phyloP scores from a whole-genome alignment of 140 eudicot species.

The Erigeron philadelphicus region DNA sequence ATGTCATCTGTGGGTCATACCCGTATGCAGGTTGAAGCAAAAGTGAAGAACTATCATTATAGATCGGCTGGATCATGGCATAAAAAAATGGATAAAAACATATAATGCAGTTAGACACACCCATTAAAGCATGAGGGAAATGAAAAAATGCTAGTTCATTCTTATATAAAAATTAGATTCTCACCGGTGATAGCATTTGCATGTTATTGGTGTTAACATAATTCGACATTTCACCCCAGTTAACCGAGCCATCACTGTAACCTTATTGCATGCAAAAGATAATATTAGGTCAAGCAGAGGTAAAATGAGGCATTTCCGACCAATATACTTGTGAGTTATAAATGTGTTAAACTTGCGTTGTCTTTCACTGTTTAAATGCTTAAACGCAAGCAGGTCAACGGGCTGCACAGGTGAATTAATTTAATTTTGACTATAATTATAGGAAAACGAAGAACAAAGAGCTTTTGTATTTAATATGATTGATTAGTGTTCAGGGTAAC shows the following conservation, averaged over 20 bases:
- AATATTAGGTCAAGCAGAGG: background rate
- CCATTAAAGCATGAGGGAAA: background rate
- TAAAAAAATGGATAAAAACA: background rate
- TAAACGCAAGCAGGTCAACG: background rate
- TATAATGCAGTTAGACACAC: background rate
- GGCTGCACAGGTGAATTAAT: background rate
- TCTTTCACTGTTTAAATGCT: background rate
- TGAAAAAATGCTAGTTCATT: background rate
- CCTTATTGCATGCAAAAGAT: slow-evolving; percentile 38
- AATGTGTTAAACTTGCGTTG: background rate
- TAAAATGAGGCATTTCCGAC: background rate
- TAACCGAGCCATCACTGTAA: slow-evolving; percentile 55
- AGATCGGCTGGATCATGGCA: slow-evolving; percentile 47
- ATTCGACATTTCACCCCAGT: slow-evolving; percentile 75
- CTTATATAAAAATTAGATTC: slow-evolving; percentile 18
- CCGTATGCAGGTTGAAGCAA: slow-evolving; percentile 68
- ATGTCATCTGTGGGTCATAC: slow-evolving; percentile 68
- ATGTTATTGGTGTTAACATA: slow-evolving; percentile 49
- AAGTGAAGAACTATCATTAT: slow-evolving; percentile 63
- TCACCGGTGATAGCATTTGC: slow-evolving; percentile 78
- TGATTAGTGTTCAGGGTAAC: too few relatives aligned
- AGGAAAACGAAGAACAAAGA: too few relatives aligned
- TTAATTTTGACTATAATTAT: too few relatives aligned
- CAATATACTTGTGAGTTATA: background rate
- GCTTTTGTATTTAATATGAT: too few relatives aligned